Conservation (phyloP, 441 rosid genomes). For the Erysimum cheiri region DNA sequence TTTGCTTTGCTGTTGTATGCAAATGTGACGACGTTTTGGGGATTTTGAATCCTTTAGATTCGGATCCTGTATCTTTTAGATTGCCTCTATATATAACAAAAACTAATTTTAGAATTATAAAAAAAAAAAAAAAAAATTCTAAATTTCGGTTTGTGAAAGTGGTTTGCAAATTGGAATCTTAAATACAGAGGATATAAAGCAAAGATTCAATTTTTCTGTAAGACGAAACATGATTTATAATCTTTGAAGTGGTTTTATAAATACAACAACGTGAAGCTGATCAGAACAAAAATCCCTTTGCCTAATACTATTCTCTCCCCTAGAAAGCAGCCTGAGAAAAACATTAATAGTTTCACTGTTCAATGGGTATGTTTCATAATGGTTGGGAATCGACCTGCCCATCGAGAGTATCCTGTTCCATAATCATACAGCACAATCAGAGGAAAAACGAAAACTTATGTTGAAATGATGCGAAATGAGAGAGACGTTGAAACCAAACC, state of each 20-base stretch:
- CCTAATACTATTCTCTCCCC: background rate
- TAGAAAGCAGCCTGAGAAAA: conserved; percentile 9
- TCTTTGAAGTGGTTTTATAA: background rate
- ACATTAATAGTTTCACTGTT: background rate
- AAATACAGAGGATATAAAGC: background rate
- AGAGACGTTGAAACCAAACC: conserved; percentile 51
- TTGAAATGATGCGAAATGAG: background rate
- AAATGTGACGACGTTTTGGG: conserved; percentile 5
- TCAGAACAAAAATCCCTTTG: background rate
- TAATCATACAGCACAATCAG: conserved; percentile 8
- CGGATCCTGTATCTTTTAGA: background rate
- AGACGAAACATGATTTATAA: conserved; percentile 9
- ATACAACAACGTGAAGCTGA: conserved; percentile 15
- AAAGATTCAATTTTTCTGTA: background rate
- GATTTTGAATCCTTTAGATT: background rate
- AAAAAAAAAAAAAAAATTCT: too few species aligned
- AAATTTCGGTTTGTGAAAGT: too few species aligned
- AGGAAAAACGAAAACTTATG: background rate
- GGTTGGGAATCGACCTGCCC: conserved; percentile 72
- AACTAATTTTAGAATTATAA: too few species aligned
- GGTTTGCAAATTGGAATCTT: background rate
- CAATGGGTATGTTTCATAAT: conserved; percentile 21
- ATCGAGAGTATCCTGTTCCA: conserved; percentile 67
- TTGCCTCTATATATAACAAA: background rate
- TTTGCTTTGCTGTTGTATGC: conserved; percentile 5